Conservation (phyloP, 2,329 filamentous ascomycete species). For the Plenodomus biglobosus region DNA sequence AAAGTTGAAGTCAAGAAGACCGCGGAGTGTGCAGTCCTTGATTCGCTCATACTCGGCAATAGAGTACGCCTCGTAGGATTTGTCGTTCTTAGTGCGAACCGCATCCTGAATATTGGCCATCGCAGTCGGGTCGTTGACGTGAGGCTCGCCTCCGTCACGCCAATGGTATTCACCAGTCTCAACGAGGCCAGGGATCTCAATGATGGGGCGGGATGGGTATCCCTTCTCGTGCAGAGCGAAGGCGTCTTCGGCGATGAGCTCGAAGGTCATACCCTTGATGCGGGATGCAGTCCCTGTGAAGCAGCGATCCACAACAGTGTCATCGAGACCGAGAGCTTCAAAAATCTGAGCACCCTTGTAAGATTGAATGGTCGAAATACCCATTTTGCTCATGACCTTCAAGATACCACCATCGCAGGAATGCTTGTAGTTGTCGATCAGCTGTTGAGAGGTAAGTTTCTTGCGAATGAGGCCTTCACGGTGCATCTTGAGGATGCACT, state of each 20-base stretch:
- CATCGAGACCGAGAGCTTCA: conserved; percentile 90
- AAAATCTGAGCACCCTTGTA: conserved; percentile 99
- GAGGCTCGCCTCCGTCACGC: conserved; percentile 92
- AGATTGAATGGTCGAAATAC: conserved; percentile 91
- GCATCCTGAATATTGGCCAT: conserved; percentile 98
- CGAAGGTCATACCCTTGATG: conserved; percentile 91
- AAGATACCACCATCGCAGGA: conserved; percentile 94
- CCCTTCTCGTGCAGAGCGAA: conserved; percentile 95
- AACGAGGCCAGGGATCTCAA: conserved; percentile 74
- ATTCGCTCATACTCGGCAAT: conserved; percentile 92
- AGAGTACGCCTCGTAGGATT: conserved; percentile 96
- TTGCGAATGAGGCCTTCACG: conserved; percentile 90
- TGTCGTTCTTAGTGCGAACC: conserved; percentile 95
- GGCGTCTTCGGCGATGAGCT: conserved; percentile 88
- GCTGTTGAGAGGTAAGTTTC: conserved; percentile 75
- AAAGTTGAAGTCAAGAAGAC: conserved; percentile 94
- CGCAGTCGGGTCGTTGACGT: conserved; percentile 91
- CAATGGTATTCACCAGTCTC: conserved; percentile 98
- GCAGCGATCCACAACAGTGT: conserved; percentile 88
- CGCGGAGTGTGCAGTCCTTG: conserved; percentile 92
- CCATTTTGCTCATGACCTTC: conserved; percentile 99
- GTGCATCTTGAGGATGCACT: conserved; percentile 96
- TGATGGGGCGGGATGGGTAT: conserved; percentile 77
- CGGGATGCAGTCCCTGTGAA: conserved; percentile 93
- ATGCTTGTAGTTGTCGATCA: conserved; percentile 95